Base-by-base conservation (phyloP, 495 filamentous ascomycete species). In the Penicillium dipodomyicola region DNA sequence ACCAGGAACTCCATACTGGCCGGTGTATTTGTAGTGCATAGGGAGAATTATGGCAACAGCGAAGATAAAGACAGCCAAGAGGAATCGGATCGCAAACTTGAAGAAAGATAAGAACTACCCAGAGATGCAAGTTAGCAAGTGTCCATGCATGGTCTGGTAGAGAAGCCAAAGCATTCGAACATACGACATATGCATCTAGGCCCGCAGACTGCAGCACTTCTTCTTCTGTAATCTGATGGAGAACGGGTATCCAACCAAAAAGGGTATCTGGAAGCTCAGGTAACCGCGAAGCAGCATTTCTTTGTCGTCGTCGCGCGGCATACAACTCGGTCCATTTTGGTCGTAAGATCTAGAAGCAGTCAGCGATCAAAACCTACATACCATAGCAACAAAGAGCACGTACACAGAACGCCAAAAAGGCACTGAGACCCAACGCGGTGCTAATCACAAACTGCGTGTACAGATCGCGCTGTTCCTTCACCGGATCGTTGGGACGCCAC, bases 241-340 rank as follows among this genome's bases (percentile, higher is more conserved):
- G 76, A 10, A 85, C 83, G 2, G 90, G 86, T 32, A 97, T 94
- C 95, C 95, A 99, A 65, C 92, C 94, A 59, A 97, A 89, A 64
- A 96, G 86, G 33, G 81, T 86, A 64, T 91, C 84, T 44, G 95
- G 92, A 6, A 99, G 84, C 42, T 87, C 83, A 5, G 95, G 95
- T 29, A 97, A 76, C 12, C 77, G 74, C n/a, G 84, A 82, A n/a
- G 87, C 84, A 23, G 84, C 83, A 63, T 85, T 73, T 60, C 79
- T 76, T 61, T 85, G 84, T 62, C 85, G 80, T 68, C 88, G 91
- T 52, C 95, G 84, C 15, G 95, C 93, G 22, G 92, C 91, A 70
- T 97, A 99, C 14, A 99, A 82, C 27, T 85, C 83, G 47, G 88
- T 86, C 95, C 95, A 99, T 82, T 91, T 85, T 57, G 92, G 91